These are phyloP conservation scores for Tulasnella sp. DNA, from an alignment of 768 basidiomycete species.

Conservation along the genomic window DNA sequence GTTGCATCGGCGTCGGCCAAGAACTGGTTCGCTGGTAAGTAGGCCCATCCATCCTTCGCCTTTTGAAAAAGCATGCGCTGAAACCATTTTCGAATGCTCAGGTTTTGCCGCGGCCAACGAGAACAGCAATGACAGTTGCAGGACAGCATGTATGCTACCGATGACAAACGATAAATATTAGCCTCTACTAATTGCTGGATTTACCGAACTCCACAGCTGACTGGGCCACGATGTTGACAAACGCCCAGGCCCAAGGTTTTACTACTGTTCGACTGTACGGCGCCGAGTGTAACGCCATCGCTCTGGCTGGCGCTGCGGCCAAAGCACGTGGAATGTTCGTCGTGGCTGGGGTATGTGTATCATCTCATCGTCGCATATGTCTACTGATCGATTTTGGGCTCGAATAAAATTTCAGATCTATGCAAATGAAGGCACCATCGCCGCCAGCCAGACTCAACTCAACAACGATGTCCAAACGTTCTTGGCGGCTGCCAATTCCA, in stretches of 20 bases:
- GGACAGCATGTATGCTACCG: background rate
- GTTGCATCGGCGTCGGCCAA: background rate
- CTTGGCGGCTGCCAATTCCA: slow-evolving; percentile 2
- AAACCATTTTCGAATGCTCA: background rate
- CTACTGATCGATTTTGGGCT: too few relatives aligned
- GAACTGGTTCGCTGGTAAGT: background rate
- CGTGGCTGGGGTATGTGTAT: slow-evolving; percentile 2
- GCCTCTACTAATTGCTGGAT: background rate
- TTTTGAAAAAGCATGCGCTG: too few relatives aligned
- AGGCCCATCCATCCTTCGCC: too few relatives aligned
- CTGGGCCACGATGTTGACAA: background rate
- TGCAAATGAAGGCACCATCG: slow-evolving; percentile 5
- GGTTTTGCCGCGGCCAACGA: background rate
- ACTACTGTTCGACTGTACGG: slow-evolving; percentile 3
- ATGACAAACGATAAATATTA: too few relatives aligned
- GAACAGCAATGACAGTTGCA: background rate
- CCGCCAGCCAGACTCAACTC: background rate
- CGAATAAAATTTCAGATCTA: background rate
- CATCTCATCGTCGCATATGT: too few relatives aligned
- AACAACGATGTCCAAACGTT: slow-evolving; percentile 13
- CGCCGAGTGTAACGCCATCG: slow-evolving; percentile 10
- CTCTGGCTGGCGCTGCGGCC: slow-evolving; percentile 6
- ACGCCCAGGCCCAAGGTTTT: background rate
- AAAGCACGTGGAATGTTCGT: slow-evolving; percentile 1
- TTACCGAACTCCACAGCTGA: background rate